Evolutionary conservation across 768 basidiomycete species (phyloP), one percentile per base, ranked within the genome.

Genomic region (Auriscalpium orientale): DNA sequence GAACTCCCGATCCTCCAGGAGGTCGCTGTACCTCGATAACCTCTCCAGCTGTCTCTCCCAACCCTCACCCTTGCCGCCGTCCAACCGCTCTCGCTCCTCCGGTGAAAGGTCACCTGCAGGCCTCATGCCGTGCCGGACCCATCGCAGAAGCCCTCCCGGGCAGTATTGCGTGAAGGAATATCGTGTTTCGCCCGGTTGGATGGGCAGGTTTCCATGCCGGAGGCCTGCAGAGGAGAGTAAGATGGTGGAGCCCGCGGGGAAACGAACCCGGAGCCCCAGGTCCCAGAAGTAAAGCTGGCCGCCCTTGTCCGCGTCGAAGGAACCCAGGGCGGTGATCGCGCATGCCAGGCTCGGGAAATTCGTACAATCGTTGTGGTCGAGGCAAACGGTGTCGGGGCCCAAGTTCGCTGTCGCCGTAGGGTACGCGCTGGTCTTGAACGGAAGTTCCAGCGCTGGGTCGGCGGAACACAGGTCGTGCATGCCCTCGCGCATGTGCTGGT

Each of bases 281-380:
- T 63, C 58, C 18, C 55, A 54, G 2, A 66, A 48, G 11, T 62
- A 50, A 8, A 66, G n/a, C 35, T 64, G 57, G 2, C 62, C 64
- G 16, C 62, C 58, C 10, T 28, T 36, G 6, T 28, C 28, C 15
- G 56, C 53, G 43, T 66, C 48, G 51, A 58, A 64, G 22, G 28
- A 11, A 7, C n/a, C 61, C 59, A 48, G 38, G 3, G 58, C 52
- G 4, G 58, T 61, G 21, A 66, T 55, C 1, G 52, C 50, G 58
- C 65, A 66, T 4, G 33, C 52, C 1, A 56, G 56, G 28, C 40
- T 43, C 1, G 55, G 51, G 44, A 34, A 22, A 40, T 63, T 62
- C 12, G 16, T 21, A 28, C 28, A 46, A 44, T 64, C 58, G 10
- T 28, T 40, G 48, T 62, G 65, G 3, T 52, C 49, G 12, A 21